Evolutionary conservation across 2,329 filamentous ascomycete genomes (phyloP), one percentile per base, ranked within the genome.

Genomic region (Akanthomyces uredinophilus): DNA sequence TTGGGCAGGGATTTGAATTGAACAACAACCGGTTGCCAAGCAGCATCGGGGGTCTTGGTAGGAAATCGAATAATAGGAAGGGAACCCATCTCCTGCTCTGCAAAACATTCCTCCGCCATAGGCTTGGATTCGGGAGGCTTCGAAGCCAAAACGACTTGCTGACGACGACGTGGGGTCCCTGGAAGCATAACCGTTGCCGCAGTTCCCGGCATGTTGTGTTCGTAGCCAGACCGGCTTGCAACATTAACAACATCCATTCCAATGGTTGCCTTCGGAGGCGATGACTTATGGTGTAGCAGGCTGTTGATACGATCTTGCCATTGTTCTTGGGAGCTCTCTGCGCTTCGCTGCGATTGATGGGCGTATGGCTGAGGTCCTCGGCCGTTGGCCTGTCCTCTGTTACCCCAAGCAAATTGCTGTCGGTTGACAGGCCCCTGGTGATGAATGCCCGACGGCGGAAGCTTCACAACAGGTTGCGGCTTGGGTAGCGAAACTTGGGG

Each of bases 231-330:
- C 72, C 87, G 88, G 67, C 86, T 91, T 24, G 87, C 83, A 54
- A 88, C 86, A 65, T 88, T 91, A n/a, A 87, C 83, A 54, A 87
- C 86, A 64, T 88, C 83, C 44, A 91, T 83, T 55, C 84, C 82
- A 61, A 89, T 79, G 63, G 46, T 57, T 27, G 83, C 80, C 68
- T 82, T 86, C 51, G 81, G 79, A 16, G 79, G 79, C 22, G 82
- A 76, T 8, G 85, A 81, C 71, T 89, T 92, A 67, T 87, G 84
- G 67, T 87, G 84, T 41, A 96, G 82, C 50, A 96, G 81, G 51
- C 83, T 87, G 73, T 96, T 92, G 73, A 97, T 92, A 69, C 87
- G 87, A 68, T 90, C 88, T 73, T 96, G 92, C 92, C 92, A 94
- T 60, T 82, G 81, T 58, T 71, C 70, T 65, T 77, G 67, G 63